Percentiles rank a stretch among this genome's conserved stretches.
These are phyloP conservation scores for Colletotrichum acutatum DNA, from an alignment of 2,329 filamentous ascomycete genomes.

Conservation along the genomic window DNA sequence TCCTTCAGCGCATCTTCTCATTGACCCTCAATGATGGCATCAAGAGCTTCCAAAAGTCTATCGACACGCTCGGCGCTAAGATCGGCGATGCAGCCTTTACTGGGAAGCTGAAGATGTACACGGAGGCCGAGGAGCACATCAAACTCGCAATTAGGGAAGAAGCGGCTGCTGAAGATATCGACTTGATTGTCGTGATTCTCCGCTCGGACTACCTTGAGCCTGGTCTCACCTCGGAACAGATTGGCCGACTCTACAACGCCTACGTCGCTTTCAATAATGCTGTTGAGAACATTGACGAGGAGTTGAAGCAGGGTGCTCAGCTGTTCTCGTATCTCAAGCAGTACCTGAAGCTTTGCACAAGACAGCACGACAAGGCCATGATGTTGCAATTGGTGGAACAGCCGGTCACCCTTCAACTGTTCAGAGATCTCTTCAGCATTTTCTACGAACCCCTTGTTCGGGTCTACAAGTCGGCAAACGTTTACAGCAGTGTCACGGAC, in stretches of 20 bases:
- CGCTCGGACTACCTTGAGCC: slow-evolving; percentile 82
- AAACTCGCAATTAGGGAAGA: slow-evolving; percentile 81
- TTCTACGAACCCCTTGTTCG: slow-evolving; percentile 98
- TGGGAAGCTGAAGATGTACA: slow-evolving; percentile 84
- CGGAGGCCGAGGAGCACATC: slow-evolving; percentile 77
- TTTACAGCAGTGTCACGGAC: slow-evolving; percentile 97
- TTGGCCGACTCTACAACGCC: slow-evolving; percentile 89
- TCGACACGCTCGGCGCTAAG: slow-evolving; percentile 80
- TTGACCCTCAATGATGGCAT: slow-evolving; percentile 93
- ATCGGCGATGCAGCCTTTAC: slow-evolving; percentile 85
- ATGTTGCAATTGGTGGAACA: slow-evolving; percentile 97
- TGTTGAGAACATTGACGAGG: slow-evolving; percentile 89
- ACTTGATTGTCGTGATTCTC: slow-evolving; percentile 87
- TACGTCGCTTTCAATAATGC: slow-evolving; percentile 97
- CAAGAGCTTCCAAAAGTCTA: slow-evolving; percentile 83
- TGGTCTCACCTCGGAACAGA: slow-evolving; percentile 77
- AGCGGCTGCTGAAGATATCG: slow-evolving; percentile 78
- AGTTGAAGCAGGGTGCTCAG: slow-evolving; percentile 88
- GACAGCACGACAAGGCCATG: slow-evolving; percentile 95
- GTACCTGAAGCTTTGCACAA: slow-evolving; percentile 88
- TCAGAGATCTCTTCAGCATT: slow-evolving; percentile 96
- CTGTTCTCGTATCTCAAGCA: slow-evolving; percentile 96
- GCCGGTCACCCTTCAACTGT: slow-evolving; percentile 94
- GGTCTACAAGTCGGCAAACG: slow-evolving; percentile 98
- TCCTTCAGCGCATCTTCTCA: slow-evolving; percentile 95